A percentile compares a stretch with the other conserved stretches of the same genome.
phyloP scores from a whole-genome alignment of 2,329 filamentous ascomycete species.

The Trichoderma endophyticum region DNA sequence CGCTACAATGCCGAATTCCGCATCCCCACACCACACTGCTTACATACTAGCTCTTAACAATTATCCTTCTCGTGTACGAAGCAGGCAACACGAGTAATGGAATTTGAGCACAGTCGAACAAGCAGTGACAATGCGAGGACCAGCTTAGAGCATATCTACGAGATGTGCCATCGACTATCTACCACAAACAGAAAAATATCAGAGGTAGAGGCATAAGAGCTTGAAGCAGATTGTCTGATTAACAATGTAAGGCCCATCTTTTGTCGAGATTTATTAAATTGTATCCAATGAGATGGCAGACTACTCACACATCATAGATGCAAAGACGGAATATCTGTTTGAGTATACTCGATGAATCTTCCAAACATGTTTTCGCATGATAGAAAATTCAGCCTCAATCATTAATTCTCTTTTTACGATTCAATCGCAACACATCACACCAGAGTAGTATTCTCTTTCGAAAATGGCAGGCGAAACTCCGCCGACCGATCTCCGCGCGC shows the following conservation, averaged over 20 bases:
- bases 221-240: neutral
- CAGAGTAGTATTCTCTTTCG: neutral
- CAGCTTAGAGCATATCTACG: neutral
- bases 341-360: neutral
- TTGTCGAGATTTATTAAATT: neutral
- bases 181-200: neutral
- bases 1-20: neutral
- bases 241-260: neutral
- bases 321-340: neutral
- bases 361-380: neutral
- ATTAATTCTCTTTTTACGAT: neutral
- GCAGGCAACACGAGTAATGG: neutral
- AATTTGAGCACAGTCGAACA: neutral
- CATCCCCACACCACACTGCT: neutral
- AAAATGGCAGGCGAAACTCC: neutral
- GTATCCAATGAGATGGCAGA: neutral
- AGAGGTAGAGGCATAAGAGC: neutral
- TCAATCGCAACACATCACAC: neutral
- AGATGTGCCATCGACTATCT: neutral
- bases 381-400: neutral
- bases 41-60: neutral
- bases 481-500: slow-evolving; percentile 2
- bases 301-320: neutral
- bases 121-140: neutral
- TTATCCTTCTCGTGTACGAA: neutral